Conservation (phyloP, 768 basidiomycete genomes). For the Daedaleopsis sinensis region DNA sequence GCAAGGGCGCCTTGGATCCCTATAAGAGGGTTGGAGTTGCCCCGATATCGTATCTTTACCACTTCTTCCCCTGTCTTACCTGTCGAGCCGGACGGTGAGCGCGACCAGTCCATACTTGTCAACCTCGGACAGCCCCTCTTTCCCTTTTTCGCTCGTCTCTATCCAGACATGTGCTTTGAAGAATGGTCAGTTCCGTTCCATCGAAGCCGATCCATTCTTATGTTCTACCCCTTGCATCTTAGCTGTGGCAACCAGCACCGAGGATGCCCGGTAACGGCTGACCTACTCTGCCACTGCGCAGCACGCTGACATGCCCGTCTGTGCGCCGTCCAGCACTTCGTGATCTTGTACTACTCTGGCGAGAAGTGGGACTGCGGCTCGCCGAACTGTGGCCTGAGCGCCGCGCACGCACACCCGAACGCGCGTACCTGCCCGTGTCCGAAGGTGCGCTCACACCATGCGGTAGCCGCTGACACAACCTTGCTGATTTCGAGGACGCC, state of each 20-base stretch:
- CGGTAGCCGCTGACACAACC: not conserved
- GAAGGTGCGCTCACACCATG: slow-evolving; percentile 33
- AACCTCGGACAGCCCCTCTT: slow-evolving; percentile 20
- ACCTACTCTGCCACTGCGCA: not conserved
- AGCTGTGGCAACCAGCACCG: slow-evolving; percentile 32
- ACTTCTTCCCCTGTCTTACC: slow-evolving; percentile 10
- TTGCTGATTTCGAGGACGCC: not conserved
- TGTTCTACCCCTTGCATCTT: not conserved
- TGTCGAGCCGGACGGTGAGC: not conserved
- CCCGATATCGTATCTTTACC: slow-evolving; percentile 5
- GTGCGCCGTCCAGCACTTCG: slow-evolving; percentile 54
- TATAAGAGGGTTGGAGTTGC: slow-evolving; percentile 10
- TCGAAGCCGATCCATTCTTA: not conserved
- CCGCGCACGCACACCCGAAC: slow-evolving; percentile 59
- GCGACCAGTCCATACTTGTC: not conserved
- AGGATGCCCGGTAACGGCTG: slow-evolving; percentile 27
- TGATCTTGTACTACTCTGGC: slow-evolving; percentile 65
- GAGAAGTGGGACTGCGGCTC: slow-evolving; percentile 56
- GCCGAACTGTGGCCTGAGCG: slow-evolving; percentile 54
- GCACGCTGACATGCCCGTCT: not conserved
- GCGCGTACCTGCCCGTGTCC: slow-evolving; percentile 61
- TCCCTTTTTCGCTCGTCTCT: slow-evolving; percentile 65
- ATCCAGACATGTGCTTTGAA: slow-evolving; percentile 37
- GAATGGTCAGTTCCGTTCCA: slow-evolving; percentile 22
- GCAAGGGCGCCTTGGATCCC: slow-evolving; percentile 5